phyloP scores from a whole-genome alignment of 2,329 filamentous ascomycete genomes.

The Xylaria sp. region DNA sequence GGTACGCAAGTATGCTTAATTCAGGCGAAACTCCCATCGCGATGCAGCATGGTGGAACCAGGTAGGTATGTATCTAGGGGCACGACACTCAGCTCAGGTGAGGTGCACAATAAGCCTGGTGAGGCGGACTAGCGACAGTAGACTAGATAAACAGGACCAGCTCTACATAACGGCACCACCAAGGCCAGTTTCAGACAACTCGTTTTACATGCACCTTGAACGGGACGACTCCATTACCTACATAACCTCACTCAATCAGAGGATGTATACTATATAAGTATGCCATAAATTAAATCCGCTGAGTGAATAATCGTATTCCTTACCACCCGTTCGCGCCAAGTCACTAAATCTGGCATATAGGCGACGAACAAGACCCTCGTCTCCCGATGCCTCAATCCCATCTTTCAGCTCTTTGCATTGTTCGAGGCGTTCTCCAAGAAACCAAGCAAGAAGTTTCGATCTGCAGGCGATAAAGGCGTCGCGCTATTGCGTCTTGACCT shows the following conservation, averaged over 20 bases:
- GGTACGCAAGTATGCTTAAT: too few species aligned
- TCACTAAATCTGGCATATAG: background rate
- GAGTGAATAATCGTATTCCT: slow-evolving; percentile 6
- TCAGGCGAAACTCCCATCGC: too few species aligned
- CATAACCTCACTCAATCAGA: slow-evolving; percentile 1
- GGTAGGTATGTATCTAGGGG: too few species aligned
- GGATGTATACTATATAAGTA: slow-evolving; percentile 26
- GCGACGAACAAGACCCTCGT: background rate
- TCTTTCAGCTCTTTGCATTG: slow-evolving; percentile 48
- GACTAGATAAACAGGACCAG: background rate
- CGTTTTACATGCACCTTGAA: background rate
- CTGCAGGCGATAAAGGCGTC: slow-evolving; percentile 71
- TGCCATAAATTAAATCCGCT: slow-evolving; percentile 20
- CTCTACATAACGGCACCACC: background rate
- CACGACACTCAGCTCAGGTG: background rate
- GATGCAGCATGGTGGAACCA: too few species aligned
- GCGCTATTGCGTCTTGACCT: slow-evolving; percentile 58
- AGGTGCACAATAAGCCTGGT: background rate
- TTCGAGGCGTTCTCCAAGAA: slow-evolving; percentile 72
- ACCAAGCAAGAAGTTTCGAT: slow-evolving; percentile 79
- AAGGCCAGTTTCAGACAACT: background rate
- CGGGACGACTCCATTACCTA: background rate
- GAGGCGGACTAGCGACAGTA: background rate
- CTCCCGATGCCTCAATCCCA: background rate
- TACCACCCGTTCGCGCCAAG: background rate